These are phyloP conservation scores for Colletotrichum sp. DNA, from an alignment of 2,329 filamentous ascomycete species.

Conservation along the genomic window DNA sequence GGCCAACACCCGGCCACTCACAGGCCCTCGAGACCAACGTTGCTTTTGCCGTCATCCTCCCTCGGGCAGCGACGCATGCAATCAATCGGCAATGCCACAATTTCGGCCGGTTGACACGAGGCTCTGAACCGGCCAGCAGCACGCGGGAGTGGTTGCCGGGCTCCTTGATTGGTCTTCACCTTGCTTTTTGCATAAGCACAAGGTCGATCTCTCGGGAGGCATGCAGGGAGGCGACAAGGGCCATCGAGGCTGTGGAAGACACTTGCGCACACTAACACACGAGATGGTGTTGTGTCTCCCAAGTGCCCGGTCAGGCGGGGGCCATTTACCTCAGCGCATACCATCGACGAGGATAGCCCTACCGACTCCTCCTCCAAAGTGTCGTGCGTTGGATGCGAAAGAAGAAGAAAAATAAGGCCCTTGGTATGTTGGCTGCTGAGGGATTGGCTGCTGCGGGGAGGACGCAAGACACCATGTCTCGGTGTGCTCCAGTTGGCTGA, in stretches of 20 bases:
- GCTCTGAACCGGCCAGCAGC: constrained; percentile 5
- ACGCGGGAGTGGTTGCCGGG: not conserved
- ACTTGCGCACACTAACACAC: constrained; percentile 16
- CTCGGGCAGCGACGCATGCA: constrained; percentile 22
- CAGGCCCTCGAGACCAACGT: not conserved
- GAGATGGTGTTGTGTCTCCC: constrained; percentile 20
- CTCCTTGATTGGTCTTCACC: constrained; percentile 2
- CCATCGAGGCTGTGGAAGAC: constrained; percentile 12
- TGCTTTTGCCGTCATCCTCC: constrained; percentile 18
- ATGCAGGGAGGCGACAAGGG: constrained; percentile 14
- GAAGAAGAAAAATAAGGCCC: constrained; percentile 5
- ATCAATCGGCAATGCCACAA: constrained; percentile 17
- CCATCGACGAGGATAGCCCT: constrained; percentile 18
- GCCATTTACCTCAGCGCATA: not conserved
- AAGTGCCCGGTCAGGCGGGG: constrained; percentile 16
- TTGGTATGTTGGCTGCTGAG: constrained; percentile 15
- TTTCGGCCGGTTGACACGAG: constrained; percentile 21
- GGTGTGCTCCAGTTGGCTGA: constrained; percentile 12
- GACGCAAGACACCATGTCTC: constrained; percentile 12
- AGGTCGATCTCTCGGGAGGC: constrained; percentile 16
- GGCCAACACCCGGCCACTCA: not conserved
- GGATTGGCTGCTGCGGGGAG: constrained; percentile 14
- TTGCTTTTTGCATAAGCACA: constrained; percentile 18
- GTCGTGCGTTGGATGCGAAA: constrained; percentile 11
- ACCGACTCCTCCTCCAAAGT: not conserved